Evolutionary conservation across 768 basidiomycete species (phyloP), one percentile per base, ranked within the genome.

Genomic region (Pholiota molesta): DNA sequence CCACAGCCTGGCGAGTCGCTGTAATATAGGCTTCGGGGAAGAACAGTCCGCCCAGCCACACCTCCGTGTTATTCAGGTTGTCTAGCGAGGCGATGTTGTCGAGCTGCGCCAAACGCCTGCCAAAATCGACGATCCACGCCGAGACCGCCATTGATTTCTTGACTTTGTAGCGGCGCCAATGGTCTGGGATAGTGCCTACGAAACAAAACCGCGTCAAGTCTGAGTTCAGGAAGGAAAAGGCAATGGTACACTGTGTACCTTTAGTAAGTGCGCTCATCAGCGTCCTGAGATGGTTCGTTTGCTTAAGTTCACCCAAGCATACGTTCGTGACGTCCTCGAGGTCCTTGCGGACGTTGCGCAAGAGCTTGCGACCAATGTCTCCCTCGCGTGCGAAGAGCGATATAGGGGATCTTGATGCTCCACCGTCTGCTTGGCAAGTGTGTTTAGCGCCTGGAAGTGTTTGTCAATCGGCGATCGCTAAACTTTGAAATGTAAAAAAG

Each of bases 11-110:
- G 55, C 97, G 84, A 2, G 95, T 96, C 1, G 97, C 97, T 0
- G 97, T 98, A 68, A 99, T 84, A 72, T 95, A 99, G 3, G 95
- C 96, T 70, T 96, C 94, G 0, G 97, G 97, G 84, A 92, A 95
- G 83, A 99, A 98, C 60, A 99, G 75, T 0, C 94, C 92, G 23
- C 97, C 95, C 14, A 99, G 85, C 92, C 94, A 94, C 49, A 97
- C 91, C 74, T 93, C 87, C 52, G 91, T 78, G 66, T 91, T 81
- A 65, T 78, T 82, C 64, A 90, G 75, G 69, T 81, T 87, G 64
- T 89, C 87, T 51, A 88, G 75, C 19, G 75, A 72, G 0, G 90
- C 84, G 59, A 98, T 87, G 33, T 78, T 75, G 56, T 95, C 86
- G 40, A 99, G 84, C 71, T 99, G 97, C n/a, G 76, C 82, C 37